phyloP scores from a whole-genome alignment of 495 filamentous ascomycete species.

The Penicillium canescens region DNA sequence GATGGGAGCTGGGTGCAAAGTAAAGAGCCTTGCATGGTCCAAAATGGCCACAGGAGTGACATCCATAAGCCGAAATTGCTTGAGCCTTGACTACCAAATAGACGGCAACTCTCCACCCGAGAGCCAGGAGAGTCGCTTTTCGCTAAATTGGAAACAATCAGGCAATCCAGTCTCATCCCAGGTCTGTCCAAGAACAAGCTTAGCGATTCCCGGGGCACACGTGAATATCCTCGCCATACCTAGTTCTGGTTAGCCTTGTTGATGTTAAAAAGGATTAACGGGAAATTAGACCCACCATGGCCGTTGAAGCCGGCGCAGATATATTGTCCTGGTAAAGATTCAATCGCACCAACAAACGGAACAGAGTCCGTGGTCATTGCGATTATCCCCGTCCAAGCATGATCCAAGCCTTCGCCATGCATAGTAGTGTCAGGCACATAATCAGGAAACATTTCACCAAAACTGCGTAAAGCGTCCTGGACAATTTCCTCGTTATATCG shows the following conservation, averaged over 20 bases:
- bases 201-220: conserved; percentile 28
- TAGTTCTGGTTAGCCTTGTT: background rate
- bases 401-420: conserved; percentile 31
- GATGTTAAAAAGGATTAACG: background rate
- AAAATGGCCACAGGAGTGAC: too few species aligned
- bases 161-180: conserved; percentile 30
- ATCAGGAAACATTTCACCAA: conserved; percentile 22
- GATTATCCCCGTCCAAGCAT: conserved; percentile 36
- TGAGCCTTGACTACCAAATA: conserved; percentile 14
- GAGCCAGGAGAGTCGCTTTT: conserved; percentile 16
- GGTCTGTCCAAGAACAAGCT: conserved; percentile 20
- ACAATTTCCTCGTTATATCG: conserved; percentile 27
- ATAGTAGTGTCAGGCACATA: background rate
- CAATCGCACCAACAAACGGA: conserved; percentile 31
- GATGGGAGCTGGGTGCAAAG: too few species aligned
- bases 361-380: conserved; percentile 36
- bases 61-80: too few species aligned
- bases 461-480: conserved; percentile 24
- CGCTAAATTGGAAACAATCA: conserved; percentile 29
- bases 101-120: conserved; percentile 20
- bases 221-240: conserved; percentile 39
- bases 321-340: conserved; percentile 27
- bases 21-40: too few species aligned
- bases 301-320: conserved; percentile 39
- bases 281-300: conserved; percentile 20